phyloP scores from a whole-genome alignment of 192 early-diverging fungal species.

The Backusella circina region DNA sequence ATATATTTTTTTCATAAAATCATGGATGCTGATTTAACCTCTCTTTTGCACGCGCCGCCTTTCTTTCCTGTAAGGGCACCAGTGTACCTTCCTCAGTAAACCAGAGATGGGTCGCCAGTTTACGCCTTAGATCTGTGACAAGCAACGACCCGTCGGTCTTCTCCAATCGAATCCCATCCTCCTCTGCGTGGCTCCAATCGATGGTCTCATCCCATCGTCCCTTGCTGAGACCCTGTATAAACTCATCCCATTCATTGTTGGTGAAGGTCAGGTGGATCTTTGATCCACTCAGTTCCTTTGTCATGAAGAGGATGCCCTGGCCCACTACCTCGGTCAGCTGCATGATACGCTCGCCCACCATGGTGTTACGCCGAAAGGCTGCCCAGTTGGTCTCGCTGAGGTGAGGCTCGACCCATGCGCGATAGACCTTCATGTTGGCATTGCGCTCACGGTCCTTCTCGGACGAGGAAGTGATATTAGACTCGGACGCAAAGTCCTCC shows the following conservation, averaged over 20 bases:
- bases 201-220: conserved; percentile 26
- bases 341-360: conserved; percentile 37
- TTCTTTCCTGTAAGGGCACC: background rate
- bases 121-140: conserved; percentile 17
- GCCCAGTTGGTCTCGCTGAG: conserved; percentile 38
- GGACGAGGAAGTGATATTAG: background rate
- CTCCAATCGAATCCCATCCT: background rate
- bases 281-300: conserved; percentile 45
- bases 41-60: background rate
- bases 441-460: conserved; percentile 31
- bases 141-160: conserved; percentile 3
- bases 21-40: background rate
- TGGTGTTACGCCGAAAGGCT: conserved; percentile 35
- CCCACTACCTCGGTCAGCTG: conserved; percentile 35
- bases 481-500: background rate
- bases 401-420: conserved; percentile 29
- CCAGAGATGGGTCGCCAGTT: conserved; percentile 18
- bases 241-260: conserved; percentile 40
- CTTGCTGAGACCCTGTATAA: conserved; percentile 17
- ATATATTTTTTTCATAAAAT: background rate
- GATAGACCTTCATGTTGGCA: conserved; percentile 37
- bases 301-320: conserved; percentile 44
- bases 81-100: conserved; percentile 11
- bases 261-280: conserved; percentile 42
- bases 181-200: conserved; percentile 5